These are phyloP conservation scores for Oidiodendron maius DNA, from an alignment of 495 filamentous ascomycete species.

Conservation along the genomic window DNA sequence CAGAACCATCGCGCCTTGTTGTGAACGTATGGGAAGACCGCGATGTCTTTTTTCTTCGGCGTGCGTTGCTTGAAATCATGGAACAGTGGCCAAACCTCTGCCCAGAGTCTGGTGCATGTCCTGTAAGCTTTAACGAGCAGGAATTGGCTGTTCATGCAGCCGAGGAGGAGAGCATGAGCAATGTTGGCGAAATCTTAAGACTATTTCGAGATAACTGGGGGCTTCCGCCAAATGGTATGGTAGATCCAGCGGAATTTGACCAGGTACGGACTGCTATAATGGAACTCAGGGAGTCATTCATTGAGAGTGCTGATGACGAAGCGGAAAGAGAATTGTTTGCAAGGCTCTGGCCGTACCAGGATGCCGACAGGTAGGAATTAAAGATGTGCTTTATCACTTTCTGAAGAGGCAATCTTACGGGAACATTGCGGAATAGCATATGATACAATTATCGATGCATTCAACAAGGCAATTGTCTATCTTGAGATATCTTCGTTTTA, in stretches of 20 bases:
- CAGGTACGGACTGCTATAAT: constrained; percentile 8
- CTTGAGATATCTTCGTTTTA: too few relatives aligned
- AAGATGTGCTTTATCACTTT: too few relatives aligned
- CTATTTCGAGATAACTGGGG: constrained; percentile 15
- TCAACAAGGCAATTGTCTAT: too few relatives aligned
- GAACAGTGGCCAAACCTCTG: constrained; percentile 26
- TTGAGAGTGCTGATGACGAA: constrained; percentile 23
- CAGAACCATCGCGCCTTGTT: constrained; percentile 15
- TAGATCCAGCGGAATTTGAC: constrained; percentile 11
- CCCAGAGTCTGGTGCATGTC: constrained; percentile 23
- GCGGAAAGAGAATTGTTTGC: constrained; percentile 22
- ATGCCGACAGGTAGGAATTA: constrained; percentile 17
- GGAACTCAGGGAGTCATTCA: constrained; percentile 24
- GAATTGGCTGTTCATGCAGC: constrained; percentile 25
- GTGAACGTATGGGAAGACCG: constrained; percentile 14
- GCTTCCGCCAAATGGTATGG: constrained; percentile 10
- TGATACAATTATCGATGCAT: too few relatives aligned
- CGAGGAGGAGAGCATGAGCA: constrained; percentile 20
- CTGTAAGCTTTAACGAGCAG: constrained; percentile 26
- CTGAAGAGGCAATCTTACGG: too few relatives aligned
- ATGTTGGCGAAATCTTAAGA: constrained; percentile 12
- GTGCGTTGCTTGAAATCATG: constrained; percentile 24
- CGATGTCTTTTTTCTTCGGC: constrained; percentile 32
- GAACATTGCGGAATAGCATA: too few relatives aligned
- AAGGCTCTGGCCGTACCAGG: constrained; percentile 34